Evolutionary conservation across 148 eudicot genomes (phyloP), one percentile per base, ranked within the genome.

Genomic region (Bassia scoparia): DNA sequence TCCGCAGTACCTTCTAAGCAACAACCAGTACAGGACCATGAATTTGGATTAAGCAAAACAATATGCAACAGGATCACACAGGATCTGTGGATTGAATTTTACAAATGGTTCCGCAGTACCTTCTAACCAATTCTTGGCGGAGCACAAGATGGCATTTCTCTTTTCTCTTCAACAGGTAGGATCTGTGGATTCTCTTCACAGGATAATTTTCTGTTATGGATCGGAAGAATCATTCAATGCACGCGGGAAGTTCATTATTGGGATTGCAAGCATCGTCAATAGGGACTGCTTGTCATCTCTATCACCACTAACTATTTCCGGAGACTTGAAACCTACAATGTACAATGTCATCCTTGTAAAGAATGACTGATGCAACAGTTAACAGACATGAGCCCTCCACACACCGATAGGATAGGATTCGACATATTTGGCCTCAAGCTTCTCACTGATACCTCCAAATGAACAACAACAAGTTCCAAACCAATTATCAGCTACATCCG

Each of bases 381-480:
- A 95, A 76, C 33, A 92, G 78, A 86, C 92, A 89, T 38, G 85
- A 64, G 26, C 94, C 94, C 55, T 84, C 79, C 13, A 68, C 61
- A 76, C 90, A 87, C 69, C 80, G 70, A 69, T 96, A 92, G n/a
- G n/a, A n/a, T n/a, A n/a, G 50, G 92, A 85, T 70, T 86, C 79
- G 48, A 85, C 97, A 81, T 86, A 96, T 29, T 71, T 79, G 16
- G 81, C 78, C n/a, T 92, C 99, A 71, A 92, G 69, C 79, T 92
- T 84, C 84, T 96, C 94, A 79, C 94, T 86, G 69, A 86, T 77
- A 35, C 96, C 96, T 55, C 97, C 99, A 84, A 95, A 96, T 21
- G 97, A 92, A 71, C 97, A 92, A 69, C 99, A 96, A 62, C 97
- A 96, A 61, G 84, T 66, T 68, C 97, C 97, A 86, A 96, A 96